Evolutionary conservation across 2,329 filamentous ascomycete genomes (phyloP), one percentile per base, ranked within the genome.

Genomic region (Cladophialophora yegresii): DNA sequence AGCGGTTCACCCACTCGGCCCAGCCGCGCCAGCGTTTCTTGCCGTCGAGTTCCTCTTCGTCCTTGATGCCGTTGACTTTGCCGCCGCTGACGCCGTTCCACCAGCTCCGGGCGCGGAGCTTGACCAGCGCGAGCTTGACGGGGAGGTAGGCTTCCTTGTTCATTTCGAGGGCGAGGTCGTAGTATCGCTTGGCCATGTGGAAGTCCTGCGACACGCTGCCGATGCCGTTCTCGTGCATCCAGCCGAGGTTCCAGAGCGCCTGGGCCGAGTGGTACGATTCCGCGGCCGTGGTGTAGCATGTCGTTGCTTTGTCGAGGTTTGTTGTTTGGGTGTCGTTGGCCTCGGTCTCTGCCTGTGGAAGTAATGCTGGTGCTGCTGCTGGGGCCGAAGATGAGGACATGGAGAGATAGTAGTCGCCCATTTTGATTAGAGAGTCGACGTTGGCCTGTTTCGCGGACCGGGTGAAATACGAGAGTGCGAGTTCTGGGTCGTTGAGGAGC

Each of bases 181-280:
- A 99, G 77, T 93, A 96, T 60, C 95, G 84, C 78, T 99, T 99
- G 1, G 96, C 95, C 62, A 99, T 87, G 74, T 99, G 95, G 75
- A 96, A 99, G 74, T 99, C 95, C 75, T 99, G 95, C 61, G 90
- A 89, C 22, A 98, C 85, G 1, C 93, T 92, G 4, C 70, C 70
- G 56, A 98, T 83, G 7, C 95, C 95, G 73, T 98, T 97, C 78
- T 99, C 95, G 73, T 99, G 92, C 93, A 99, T 98, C 95, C 95
- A 99, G 4, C 95, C 96, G 13, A 99, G 82, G 72, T 99, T 98
- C 85, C 92, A 99, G 63, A 97, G 86, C 13, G 96, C 95, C 77
- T 99, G 96, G 2, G 93, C 95, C 71, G 92, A 96, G 73, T 92
- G 89, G 71, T 93, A 88, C 65, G 90, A 92, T 74, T 99, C 95